These are phyloP conservation scores for Phytophthora melonis DNA, from an alignment of 352 stramenopile genomes.

Conservation along the genomic window DNA sequence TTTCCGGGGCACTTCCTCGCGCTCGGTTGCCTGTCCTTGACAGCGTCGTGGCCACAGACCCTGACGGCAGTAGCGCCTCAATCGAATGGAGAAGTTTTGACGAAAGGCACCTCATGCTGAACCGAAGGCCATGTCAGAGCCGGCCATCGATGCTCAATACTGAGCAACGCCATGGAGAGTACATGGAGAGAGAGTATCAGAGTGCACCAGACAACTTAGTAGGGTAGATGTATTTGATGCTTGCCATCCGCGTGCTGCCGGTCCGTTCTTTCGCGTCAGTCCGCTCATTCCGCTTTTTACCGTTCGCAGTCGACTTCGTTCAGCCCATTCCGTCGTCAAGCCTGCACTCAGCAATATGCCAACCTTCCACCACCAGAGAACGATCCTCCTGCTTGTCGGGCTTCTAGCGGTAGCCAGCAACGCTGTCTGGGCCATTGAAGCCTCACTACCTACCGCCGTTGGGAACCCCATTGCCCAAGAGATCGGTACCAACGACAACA, in stretches of 20 bases:
- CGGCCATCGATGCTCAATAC: constrained; percentile 2
- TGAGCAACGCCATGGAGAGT: background rate
- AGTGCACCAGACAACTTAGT: no score
- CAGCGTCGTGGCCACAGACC: constrained; percentile 20
- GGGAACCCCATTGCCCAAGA: constrained; percentile 7
- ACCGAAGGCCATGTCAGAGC: constrained; percentile 18
- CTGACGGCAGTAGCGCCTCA: constrained; percentile 10
- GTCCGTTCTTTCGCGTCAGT: constrained; percentile 23
- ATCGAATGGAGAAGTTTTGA: constrained; percentile 11
- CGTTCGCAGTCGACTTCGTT: constrained; percentile 5
- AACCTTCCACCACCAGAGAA: constrained; percentile 14
- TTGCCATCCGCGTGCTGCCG: background rate
- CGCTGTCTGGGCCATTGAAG: constrained; percentile 1
- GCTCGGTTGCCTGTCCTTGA: constrained; percentile 10
- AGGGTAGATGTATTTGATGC: no score
- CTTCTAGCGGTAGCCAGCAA: constrained; percentile 18
- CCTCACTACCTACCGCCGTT: background rate
- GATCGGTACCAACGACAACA: background rate
- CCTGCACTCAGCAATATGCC: constrained; percentile 6
- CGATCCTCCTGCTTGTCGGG: constrained; percentile 15
- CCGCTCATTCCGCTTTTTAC: constrained; percentile 33
- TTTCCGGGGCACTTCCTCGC: constrained; percentile 17
- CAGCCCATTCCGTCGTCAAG: constrained; percentile 19
- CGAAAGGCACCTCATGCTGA: constrained; percentile 19
- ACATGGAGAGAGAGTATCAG: background rate